Evolutionary conservation across 371 early-diverging fungal genomes (phyloP), one percentile per base, ranked within the genome.

Genomic region (Syncephalastrum contaminatum): DNA sequence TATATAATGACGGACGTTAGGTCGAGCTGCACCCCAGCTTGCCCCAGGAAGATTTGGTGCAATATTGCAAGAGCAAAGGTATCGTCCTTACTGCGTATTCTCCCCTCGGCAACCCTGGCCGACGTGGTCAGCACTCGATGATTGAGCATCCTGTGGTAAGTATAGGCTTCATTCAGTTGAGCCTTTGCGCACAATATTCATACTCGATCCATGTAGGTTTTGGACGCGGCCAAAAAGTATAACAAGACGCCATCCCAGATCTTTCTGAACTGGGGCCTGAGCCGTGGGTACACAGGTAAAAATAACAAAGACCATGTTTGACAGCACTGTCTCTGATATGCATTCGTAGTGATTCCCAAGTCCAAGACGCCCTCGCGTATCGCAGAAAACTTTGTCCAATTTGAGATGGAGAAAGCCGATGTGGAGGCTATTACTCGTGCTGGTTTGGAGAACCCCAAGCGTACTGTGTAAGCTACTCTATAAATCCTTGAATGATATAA

Each of bases 181-280:
- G 19, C 25, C 15, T 16, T 8, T 30, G n/a, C 18, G 7, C 3
- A 36, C 1, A 12, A 4, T 16, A 16, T 30, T 14, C 24, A 50
- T 12, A 16, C 39, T 22, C 22, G 49, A 16, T 13, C 8, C 15
- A 7, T 55, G 7, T 30, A 36, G 48, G 13, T 56, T 18, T 15
- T 59, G 43, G 72, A 83, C 54, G 82, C 90, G 44, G 89, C 91
- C 16, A 60, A 83, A 59, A 86, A 84, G 61, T 76, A 89, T 68
- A 75, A 80, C 53, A 84, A 77, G 56, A 65, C 84, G 13, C 73
- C 86, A 25, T 86, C 88, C 15, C 90, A 91, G 64, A 79, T 91
- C 15, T 67, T 88, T 10, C 64, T 95, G 39, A 80, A 84, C 48
- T 95, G 94, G 92, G 81, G 77, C 24, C 54, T 89, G 27, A 75